Conservation (phyloP, 495 filamentous ascomycete species). For the Penicillium longicatenatum region DNA sequence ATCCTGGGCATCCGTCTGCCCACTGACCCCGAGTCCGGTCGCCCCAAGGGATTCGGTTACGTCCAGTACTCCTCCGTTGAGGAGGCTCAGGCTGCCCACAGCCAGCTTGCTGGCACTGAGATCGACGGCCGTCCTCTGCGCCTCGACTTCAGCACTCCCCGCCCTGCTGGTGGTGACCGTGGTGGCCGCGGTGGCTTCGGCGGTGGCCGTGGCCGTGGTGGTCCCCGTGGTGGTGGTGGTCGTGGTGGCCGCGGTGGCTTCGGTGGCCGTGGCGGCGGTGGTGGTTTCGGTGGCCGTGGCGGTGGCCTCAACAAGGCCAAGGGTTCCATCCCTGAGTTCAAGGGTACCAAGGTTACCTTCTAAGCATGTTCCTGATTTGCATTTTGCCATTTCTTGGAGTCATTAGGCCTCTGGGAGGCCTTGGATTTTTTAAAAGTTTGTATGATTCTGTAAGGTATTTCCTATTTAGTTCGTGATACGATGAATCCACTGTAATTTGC, state of each 20-base stretch:
- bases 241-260: conserved; percentile 56
- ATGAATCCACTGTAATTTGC: conserved; percentile 25
- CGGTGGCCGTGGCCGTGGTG: conserved; percentile 51
- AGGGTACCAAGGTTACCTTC: conserved; percentile 92
- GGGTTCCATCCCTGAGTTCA: conserved; percentile 80
- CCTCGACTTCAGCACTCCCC: conserved; percentile 85
- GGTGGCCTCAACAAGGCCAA: conserved; percentile 57
- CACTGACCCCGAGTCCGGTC: conserved; percentile 83
- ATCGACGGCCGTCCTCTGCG: conserved; percentile 80
- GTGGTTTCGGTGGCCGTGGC: conserved; percentile 29
- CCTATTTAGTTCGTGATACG: conserved; percentile 16
- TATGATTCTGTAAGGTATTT: conserved; percentile 14
- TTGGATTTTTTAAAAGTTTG: conserved; percentile 23
- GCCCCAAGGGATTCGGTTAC: conserved; percentile 94
- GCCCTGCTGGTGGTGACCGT: conserved; percentile 54
- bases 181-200: conserved; percentile 50
- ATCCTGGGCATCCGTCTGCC: conserved; percentile 84
- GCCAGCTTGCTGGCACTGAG: conserved; percentile 71
- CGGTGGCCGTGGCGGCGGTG: conserved; percentile 57
- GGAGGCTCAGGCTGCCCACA: conserved; percentile 77
- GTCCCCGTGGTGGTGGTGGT: conserved; percentile 54
- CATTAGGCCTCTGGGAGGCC: conserved; percentile 20
- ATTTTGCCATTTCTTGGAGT: conserved; percentile 23
- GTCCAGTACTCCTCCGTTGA: conserved; percentile 82
- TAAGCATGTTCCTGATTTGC: conserved; percentile 43